Percentiles rank a stretch among this genome's conserved stretches.
phyloP scores from a whole-genome alignment of 1,139 yeast species.

The Hansenula sp. region DNA sequence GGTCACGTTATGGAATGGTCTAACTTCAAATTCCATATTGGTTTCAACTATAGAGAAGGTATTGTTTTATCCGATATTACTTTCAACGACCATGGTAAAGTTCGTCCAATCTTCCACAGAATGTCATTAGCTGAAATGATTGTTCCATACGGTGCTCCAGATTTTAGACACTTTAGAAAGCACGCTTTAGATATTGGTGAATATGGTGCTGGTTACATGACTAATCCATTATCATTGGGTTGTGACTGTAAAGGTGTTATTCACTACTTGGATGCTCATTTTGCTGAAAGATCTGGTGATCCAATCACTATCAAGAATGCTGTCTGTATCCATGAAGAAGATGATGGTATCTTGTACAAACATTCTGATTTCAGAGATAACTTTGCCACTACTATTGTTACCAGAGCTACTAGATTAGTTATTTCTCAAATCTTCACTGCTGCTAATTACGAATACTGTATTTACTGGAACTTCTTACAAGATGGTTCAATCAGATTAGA shows the following conservation, averaged over 20 bases:
- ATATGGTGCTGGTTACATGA: slow-evolving; percentile 83
- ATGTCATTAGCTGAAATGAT: slow-evolving; percentile 78
- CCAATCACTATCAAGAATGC: slow-evolving; percentile 72
- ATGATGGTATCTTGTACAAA: slow-evolving; percentile 72
- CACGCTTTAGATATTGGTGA: slow-evolving; percentile 86
- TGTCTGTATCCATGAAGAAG: slow-evolving; percentile 81
- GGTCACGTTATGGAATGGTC: slow-evolving; percentile 75
- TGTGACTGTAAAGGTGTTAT: slow-evolving; percentile 86
- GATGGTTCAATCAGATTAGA: slow-evolving; percentile 81
- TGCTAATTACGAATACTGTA: slow-evolving; percentile 80
- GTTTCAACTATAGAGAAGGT: slow-evolving; percentile 84
- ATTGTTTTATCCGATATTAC: slow-evolving; percentile 70
- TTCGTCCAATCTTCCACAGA: slow-evolving; percentile 71
- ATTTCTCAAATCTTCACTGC: slow-evolving; percentile 78
- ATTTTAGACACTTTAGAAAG: slow-evolving; percentile 76
- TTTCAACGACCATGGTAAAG: slow-evolving; percentile 70
- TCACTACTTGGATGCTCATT: slow-evolving; percentile 74
- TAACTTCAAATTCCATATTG: slow-evolving; percentile 70
- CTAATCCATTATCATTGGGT: slow-evolving; percentile 72
- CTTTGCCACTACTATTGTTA: slow-evolving; percentile 67
- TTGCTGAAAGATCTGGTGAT: slow-evolving; percentile 61
- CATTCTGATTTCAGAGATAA: slow-evolving; percentile 83
- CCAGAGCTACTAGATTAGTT: slow-evolving; percentile 71
- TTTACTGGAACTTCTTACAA: slow-evolving; percentile 79
- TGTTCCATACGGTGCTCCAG: slow-evolving; percentile 80